These are phyloP conservation scores for Pichia norvegensis DNA, from an alignment of 1,139 yeast species.

Conservation along the genomic window DNA sequence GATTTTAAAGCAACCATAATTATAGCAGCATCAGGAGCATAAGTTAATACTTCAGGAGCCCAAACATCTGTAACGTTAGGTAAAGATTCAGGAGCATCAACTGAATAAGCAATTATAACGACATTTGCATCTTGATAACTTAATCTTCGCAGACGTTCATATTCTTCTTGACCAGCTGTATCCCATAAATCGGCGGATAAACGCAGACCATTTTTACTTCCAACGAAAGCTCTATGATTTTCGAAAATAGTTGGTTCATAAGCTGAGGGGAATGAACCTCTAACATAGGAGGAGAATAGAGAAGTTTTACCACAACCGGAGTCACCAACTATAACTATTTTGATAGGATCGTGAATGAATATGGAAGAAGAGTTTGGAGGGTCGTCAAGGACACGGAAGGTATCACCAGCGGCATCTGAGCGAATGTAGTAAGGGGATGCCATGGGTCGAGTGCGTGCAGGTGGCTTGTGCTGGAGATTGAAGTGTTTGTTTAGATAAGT, in stretches of 20 bases:
- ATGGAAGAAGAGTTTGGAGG: background rate
- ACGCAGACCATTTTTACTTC: slow-evolving; percentile 39
- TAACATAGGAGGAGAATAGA: slow-evolving; percentile 70
- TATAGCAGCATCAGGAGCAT: slow-evolving; percentile 73
- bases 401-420: slow-evolving; percentile 10
- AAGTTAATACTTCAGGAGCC: slow-evolving; percentile 81
- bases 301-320: slow-evolving; percentile 96
- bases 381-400: slow-evolving; percentile 6
- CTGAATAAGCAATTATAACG: slow-evolving; percentile 65
- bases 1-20: slow-evolving; percentile 73
- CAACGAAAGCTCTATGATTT: slow-evolving; percentile 63
- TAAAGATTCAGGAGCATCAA: slow-evolving; percentile 56
- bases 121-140: slow-evolving; percentile 79
- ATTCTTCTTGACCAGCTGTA: slow-evolving; percentile 93
- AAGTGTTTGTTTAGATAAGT: too few species aligned
- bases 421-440: slow-evolving; percentile 5
- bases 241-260: slow-evolving; percentile 91
- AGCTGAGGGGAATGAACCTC: slow-evolving; percentile 57
- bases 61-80: slow-evolving; percentile 73
- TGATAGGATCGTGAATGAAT: slow-evolving; percentile 23
- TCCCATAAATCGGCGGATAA: slow-evolving; percentile 66
- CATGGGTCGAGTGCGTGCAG: background rate
- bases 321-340: slow-evolving; percentile 86
- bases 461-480: background rate
- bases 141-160: slow-evolving; percentile 74